These are phyloP conservation scores for Thuidium tamariscinum DNA, from an alignment of 225 moss, liverwort and hornwort genomes.

Conservation along the genomic window DNA sequence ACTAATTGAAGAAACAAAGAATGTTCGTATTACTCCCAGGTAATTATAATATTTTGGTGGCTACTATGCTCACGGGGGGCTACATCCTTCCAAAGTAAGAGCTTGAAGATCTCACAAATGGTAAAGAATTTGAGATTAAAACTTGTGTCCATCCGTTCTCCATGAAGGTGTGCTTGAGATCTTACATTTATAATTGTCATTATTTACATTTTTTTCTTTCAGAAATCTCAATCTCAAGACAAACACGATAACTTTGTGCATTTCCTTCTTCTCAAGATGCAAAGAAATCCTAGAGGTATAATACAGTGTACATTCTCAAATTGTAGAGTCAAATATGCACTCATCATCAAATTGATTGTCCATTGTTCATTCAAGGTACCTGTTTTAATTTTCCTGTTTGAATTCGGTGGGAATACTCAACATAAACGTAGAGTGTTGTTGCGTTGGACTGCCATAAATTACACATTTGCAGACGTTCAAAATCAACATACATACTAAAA, in stretches of 20 bases:
- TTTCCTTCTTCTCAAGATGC: not conserved
- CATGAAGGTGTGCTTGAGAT: not conserved
- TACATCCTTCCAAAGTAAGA: rapidly evolving
- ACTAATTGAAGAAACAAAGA: not conserved
- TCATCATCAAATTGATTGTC: not conserved
- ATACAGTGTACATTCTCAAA: not conserved
- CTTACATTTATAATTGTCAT: not conserved
- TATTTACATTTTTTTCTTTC: not conserved
- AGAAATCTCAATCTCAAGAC: too few species aligned
- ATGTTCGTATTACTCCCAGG: not conserved
- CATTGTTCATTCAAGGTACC: not conserved
- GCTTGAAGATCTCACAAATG: not conserved
- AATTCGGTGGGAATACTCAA: too few species aligned
- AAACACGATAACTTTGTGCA: not conserved
- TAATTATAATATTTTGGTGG: not conserved
- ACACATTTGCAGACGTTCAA: not conserved
- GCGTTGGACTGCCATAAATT: not conserved
- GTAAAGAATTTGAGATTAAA: not conserved
- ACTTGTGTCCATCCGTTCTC: not conserved
- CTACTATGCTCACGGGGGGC: rapidly evolving
- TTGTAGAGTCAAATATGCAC: too few species aligned
- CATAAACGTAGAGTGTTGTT: not conserved
- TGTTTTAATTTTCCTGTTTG: not conserved
- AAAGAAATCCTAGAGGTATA: not conserved
- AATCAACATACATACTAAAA: too few species aligned